Conservation (phyloP, 805 yeast species). For the Monosporozyma solicola region DNA sequence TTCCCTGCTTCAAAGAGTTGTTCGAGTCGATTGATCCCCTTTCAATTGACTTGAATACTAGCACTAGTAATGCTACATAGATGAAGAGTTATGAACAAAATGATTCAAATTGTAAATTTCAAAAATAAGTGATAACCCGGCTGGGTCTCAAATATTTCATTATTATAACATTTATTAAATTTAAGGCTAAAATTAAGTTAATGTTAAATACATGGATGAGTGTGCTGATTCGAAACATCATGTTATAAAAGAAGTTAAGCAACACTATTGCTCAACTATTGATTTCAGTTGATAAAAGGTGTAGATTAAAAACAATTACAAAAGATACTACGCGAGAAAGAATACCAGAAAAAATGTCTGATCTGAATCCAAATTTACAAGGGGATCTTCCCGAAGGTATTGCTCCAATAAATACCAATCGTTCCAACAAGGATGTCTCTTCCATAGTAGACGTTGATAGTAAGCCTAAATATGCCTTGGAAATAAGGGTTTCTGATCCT, state of each 20-base stretch:
- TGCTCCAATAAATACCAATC: neutral
- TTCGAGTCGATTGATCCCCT: too few species aligned
- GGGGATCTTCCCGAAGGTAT: neutral
- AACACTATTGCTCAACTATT: neutral
- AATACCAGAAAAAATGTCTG: neutral
- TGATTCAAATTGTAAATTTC: neutral
- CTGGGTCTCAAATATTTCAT: neutral
- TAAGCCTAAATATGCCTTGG: constrained; percentile 2
- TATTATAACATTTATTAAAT: neutral
- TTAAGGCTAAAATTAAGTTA: neutral
- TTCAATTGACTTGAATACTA: too few species aligned
- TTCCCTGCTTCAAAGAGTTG: too few species aligned
- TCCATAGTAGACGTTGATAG: neutral
- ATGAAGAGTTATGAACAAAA: too few species aligned
- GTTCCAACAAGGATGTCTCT: neutral
- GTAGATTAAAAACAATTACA: neutral
- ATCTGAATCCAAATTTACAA: neutral
- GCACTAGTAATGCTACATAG: too few species aligned
- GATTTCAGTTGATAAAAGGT: neutral
- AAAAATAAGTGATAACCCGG: neutral
- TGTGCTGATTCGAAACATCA: neutral
- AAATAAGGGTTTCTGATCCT: constrained; percentile 28
- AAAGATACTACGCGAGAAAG: neutral
- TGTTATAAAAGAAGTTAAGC: neutral
- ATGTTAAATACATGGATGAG: neutral